Evolutionary conservation across 805 yeast genomes (phyloP).

Genomic region (Osmozyma mogii): DNA sequence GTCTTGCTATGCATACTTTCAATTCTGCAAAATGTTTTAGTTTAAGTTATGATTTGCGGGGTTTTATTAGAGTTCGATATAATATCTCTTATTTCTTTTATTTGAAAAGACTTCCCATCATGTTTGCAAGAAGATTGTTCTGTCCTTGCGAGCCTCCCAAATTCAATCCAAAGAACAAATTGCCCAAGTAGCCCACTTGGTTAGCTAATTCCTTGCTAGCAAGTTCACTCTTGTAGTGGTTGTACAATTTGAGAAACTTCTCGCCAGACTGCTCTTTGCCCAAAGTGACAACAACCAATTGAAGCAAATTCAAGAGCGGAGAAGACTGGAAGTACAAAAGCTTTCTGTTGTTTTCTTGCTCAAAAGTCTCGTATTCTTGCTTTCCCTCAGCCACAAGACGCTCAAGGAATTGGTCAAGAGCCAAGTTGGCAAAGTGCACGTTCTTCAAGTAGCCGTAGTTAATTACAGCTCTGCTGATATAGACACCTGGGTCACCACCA

Average conservation of each 20-base stretch:
- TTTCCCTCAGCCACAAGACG: constrained; percentile 17
- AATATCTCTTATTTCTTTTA: constrained; percentile 5
- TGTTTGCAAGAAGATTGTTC: constrained; percentile 39
- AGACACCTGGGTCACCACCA: constrained; percentile 27
- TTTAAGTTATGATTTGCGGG: constrained; percentile 6
- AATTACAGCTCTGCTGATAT: constrained; percentile 52
- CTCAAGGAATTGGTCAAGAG: constrained; percentile 16
- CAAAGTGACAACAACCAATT: constrained; percentile 54
- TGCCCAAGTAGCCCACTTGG: constrained; percentile 52
- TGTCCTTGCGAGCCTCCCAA: constrained; percentile 32
- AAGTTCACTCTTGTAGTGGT: constrained; percentile 38
- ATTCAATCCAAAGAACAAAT: constrained; percentile 50
- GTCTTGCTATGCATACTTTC: background rate
- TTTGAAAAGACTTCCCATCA: constrained; percentile 56
- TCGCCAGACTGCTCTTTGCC: constrained; percentile 40
- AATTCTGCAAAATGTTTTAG: too few relatives aligned
- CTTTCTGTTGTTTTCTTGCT: constrained; percentile 12
- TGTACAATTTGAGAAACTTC: constrained; percentile 45
- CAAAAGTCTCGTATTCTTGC: constrained; percentile 5
- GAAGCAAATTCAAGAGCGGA: constrained; percentile 59
- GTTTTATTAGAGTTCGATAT: background rate
- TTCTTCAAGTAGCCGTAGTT: constrained; percentile 68
- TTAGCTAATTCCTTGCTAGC: constrained; percentile 27
- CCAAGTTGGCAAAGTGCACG: constrained; percentile 45
- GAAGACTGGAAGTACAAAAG: constrained; percentile 29